A percentile compares a stretch with the other conserved stretches of the same genome.
Evolutionary conservation across 257 asterid genomes (phyloP).

Genomic region (Nicotiana attenuata): DNA sequence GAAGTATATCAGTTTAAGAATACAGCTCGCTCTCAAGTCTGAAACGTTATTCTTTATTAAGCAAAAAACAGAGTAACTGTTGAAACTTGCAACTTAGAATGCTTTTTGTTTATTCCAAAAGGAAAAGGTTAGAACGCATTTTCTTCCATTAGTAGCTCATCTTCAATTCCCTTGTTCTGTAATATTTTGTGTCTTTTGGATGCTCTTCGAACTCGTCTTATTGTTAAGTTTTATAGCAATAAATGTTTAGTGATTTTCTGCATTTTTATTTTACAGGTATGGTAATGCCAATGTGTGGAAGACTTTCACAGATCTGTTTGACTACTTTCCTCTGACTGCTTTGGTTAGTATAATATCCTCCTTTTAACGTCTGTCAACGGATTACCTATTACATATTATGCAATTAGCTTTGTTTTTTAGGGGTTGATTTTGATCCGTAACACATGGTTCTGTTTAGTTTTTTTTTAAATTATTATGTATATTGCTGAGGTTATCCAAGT

Average conservation of each 20-base stretch:
- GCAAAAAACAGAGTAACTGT: background rate
- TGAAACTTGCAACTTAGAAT: background rate
- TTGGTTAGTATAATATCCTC: constrained; percentile 16
- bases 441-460: background rate
- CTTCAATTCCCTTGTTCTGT: background rate
- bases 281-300: constrained; percentile 30
- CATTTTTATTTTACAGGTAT: constrained; percentile 17
- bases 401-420: background rate
- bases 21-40: background rate
- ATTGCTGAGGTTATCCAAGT: background rate
- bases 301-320: constrained; percentile 28
- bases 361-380: background rate
- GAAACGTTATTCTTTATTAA: background rate
- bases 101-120: background rate
- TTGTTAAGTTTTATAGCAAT: background rate
- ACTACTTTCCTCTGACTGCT: constrained; percentile 30
- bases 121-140: background rate
- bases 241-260: background rate
- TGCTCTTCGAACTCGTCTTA: background rate
- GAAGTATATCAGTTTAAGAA: background rate
- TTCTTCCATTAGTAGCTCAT: background rate
- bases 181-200: background rate
- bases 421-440: background rate
- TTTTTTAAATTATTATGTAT: background rate
- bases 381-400: background rate